A percentile compares a stretch with the other conserved stretches of the same genome.
These are phyloP conservation scores for Agaricus subrufescens DNA, from an alignment of 768 basidiomycete species.

Conservation along the genomic window DNA sequence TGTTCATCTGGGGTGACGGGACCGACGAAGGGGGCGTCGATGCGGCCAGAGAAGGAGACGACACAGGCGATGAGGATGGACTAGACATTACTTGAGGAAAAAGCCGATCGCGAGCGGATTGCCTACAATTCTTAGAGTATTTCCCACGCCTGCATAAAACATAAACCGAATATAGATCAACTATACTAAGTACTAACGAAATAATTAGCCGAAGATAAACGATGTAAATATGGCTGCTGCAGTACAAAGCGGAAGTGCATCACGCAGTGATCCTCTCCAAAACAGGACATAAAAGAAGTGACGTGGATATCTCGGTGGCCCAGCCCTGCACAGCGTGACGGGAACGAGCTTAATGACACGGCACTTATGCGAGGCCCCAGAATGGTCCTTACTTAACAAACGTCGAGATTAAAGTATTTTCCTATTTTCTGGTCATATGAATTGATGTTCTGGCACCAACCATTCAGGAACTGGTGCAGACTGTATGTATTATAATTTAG, in stretches of 20 bases:
- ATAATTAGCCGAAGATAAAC: neutral
- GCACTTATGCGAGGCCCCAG: neutral
- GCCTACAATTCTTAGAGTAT: neutral
- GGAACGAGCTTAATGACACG: neutral
- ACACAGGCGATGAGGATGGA: conserved; percentile 25
- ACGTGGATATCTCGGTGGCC: neutral
- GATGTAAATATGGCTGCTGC: neutral
- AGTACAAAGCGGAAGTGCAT: neutral
- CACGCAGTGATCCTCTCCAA: neutral
- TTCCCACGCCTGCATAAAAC: conserved; percentile 2
- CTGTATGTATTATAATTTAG: conserved; percentile 26
- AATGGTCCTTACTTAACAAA: neutral
- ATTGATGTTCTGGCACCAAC: conserved; percentile 61
- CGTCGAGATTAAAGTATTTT: conserved; percentile 63
- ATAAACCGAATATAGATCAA: conserved; percentile 6
- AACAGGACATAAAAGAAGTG: neutral
- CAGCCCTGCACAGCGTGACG: too few relatives aligned
- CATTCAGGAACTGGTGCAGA: conserved; percentile 67
- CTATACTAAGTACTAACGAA: neutral
- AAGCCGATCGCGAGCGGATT: neutral
- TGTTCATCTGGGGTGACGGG: conserved; percentile 55
- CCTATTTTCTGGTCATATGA: conserved; percentile 46
- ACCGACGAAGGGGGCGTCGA: conserved; percentile 53
- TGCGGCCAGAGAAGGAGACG: conserved; percentile 33
- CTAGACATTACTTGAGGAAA: conserved; percentile 7